phyloP scores from a whole-genome alignment of 148 eudicot species.

The Salicornia ramosissima region DNA sequence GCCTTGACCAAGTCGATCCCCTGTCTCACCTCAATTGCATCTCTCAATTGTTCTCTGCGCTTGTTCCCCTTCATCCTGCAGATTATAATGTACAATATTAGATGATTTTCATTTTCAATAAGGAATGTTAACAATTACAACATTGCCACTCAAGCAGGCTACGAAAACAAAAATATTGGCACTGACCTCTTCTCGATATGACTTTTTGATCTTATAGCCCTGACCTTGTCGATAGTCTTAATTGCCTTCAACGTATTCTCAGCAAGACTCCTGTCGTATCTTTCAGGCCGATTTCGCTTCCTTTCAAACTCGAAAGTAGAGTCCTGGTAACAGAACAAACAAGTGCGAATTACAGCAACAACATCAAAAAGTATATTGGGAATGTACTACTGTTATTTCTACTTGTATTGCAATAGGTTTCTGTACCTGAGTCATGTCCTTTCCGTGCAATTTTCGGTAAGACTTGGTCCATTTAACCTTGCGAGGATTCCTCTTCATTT shows the following conservation, averaged over 20 bases:
- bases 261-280: conserved; percentile 72
- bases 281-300: conserved; percentile 90
- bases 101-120: not conserved
- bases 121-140: not conserved
- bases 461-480: conserved; percentile 98
- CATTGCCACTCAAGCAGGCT: not conserved
- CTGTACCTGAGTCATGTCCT: conserved; percentile 96
- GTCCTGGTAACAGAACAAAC: conserved; percentile 40
- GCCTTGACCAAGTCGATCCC: conserved; percentile 48
- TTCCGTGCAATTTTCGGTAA: conserved; percentile 77
- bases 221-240: conserved; percentile 56
- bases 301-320: conserved; percentile 95
- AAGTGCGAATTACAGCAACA: not conserved
- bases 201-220: conserved; percentile 34
- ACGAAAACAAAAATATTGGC: not conserved
- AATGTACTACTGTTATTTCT: not conserved
- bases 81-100: not conserved
- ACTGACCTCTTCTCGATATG: conserved; percentile 54
- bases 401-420: not conserved
- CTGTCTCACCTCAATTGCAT: conserved; percentile 40
- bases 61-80: conserved; percentile 57
- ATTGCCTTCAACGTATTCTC: conserved; percentile 70
- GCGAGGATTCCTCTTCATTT: conserved; percentile 99
- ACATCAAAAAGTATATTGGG: not conserved
- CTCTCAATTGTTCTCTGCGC: conserved; percentile 23